These are phyloP conservation scores for Daucus carota DNA, from an alignment of 129 eudicot genomes.

Conservation along the genomic window DNA sequence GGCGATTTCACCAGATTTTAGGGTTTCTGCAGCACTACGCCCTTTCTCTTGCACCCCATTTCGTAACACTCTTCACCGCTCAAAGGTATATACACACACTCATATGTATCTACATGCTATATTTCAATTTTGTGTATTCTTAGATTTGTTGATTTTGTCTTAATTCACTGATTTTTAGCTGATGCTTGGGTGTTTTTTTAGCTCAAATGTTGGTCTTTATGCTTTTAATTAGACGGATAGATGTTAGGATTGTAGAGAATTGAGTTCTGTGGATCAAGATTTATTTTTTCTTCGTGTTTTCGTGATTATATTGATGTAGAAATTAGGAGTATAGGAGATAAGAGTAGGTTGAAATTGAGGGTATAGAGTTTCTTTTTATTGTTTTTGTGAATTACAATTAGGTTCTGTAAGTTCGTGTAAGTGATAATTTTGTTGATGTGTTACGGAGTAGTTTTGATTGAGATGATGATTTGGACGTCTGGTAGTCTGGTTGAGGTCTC, in stretches of 20 bases:
- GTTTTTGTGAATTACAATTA: too few relatives aligned
- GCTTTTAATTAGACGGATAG: neutral
- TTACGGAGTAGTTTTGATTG: neutral
- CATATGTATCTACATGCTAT: neutral
- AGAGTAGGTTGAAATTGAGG: neutral
- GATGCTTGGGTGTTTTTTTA: neutral
- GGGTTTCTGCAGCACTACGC: constrained; percentile 60
- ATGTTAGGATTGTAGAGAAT: neutral
- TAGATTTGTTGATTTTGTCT: neutral
- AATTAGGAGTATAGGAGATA: too few relatives aligned
- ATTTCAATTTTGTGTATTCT: neutral
- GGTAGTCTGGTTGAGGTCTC: neutral
- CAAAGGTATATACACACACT: constrained; percentile 23
- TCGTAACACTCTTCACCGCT: constrained; percentile 37
- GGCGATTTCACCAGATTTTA: constrained; percentile 70
- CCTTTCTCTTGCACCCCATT: constrained; percentile 33
- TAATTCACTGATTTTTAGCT: too few relatives aligned
- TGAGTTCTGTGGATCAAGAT: neutral
- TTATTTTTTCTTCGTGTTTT: neutral
- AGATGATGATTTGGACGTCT: neutral
- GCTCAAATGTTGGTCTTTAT: neutral
- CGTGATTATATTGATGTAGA: neutral
- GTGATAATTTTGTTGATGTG: neutral
- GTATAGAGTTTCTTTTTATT: neutral
- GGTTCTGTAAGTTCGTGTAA: neutral